These are phyloP conservation scores for Aspergillus conjunctus DNA, from an alignment of 495 filamentous ascomycete species.

Conservation along the genomic window DNA sequence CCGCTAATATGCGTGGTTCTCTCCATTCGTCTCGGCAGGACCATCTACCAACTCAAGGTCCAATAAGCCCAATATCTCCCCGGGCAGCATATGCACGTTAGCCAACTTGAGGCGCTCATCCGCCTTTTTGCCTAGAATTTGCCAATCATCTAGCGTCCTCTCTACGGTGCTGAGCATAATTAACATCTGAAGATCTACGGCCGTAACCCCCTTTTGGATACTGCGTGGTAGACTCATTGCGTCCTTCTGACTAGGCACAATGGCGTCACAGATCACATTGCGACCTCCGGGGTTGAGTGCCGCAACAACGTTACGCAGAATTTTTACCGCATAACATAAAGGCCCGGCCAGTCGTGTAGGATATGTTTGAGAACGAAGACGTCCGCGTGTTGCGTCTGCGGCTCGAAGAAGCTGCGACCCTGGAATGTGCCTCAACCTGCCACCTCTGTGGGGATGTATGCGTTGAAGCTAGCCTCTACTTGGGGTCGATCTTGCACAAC, in stretches of 20 bases:
- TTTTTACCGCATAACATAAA: neutral
- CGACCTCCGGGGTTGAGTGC: neutral
- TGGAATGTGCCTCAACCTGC: neutral
- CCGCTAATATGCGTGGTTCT: too few species aligned
- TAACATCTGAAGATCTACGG: constrained; percentile 1
- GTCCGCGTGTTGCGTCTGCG: neutral
- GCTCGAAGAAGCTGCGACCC: constrained; percentile 1
- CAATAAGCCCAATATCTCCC: too few species aligned
- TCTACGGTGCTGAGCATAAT: neutral
- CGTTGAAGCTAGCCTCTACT: neutral
- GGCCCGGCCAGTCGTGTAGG: constrained; percentile 8
- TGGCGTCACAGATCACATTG: neutral
- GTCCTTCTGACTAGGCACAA: neutral
- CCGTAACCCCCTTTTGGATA: neutral
- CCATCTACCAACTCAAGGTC: too few species aligned
- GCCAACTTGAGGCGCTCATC: too few species aligned
- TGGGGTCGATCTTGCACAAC: neutral
- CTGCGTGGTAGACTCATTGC: neutral
- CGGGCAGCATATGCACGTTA: too few species aligned
- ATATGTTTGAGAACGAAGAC: neutral
- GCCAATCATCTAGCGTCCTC: neutral
- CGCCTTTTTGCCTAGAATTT: too few species aligned
- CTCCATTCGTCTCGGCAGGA: too few species aligned
- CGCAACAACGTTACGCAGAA: neutral
- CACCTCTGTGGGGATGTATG: neutral